A percentile compares a stretch with the other conserved stretches of the same genome.
phyloP scores from a whole-genome alignment of 176 grass and related monocot species.

The Chloris gayana region DNA sequence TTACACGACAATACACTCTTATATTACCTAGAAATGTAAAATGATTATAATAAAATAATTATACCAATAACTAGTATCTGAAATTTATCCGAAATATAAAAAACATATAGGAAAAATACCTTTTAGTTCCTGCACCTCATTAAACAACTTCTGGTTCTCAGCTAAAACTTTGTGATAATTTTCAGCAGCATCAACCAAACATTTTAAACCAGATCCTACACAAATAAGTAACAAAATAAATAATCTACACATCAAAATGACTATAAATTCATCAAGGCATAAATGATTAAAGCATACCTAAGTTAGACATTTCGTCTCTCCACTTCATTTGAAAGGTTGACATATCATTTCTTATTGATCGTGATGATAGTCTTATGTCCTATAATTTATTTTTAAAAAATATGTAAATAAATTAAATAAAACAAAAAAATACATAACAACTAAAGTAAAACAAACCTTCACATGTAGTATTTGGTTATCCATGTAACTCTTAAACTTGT shows the following conservation, averaged over 20 bases:
- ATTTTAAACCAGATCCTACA: constrained; percentile 74
- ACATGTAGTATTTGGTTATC: constrained; percentile 56
- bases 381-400: constrained; percentile 37
- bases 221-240: not conserved
- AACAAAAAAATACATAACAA: constrained; percentile 18
- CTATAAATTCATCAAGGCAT: not conserved
- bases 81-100: not conserved
- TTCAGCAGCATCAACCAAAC: constrained; percentile 82
- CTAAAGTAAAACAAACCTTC: constrained; percentile 51
- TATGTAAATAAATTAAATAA: constrained; percentile 28
- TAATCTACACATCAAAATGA: constrained; percentile 8
- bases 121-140: constrained; percentile 96
- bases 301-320: constrained; percentile 74
- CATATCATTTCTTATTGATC: constrained; percentile 61
- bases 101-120: constrained; percentile 37
- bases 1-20: constrained; percentile 94
- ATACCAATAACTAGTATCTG: not conserved
- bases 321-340: constrained; percentile 63
- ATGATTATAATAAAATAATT: not conserved
- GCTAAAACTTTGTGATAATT: constrained; percentile 89
- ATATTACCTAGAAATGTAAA: constrained; percentile 71
- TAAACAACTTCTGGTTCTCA: constrained; percentile 91
- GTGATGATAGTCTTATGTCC: constrained; percentile 67
- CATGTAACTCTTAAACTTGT: constrained; percentile 61
- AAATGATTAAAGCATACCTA: constrained; percentile 55